Evolutionary conservation across 75 land plant species (phyloP), one percentile per base, ranked within the genome.

Genomic region (Selaginella moellendorffii): DNA sequence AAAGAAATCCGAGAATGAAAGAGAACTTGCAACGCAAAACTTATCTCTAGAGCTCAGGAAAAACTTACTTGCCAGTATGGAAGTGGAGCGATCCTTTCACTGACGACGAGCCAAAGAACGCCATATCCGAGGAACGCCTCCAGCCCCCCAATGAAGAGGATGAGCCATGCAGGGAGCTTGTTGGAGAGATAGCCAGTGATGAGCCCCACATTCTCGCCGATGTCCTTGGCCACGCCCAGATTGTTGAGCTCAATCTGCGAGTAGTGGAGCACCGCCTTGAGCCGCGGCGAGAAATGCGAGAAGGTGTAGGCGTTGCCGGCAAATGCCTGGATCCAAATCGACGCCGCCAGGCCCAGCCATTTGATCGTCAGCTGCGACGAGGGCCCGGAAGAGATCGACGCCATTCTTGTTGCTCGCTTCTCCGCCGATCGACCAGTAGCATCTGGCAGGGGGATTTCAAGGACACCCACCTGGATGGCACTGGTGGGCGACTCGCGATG

Each of bases 271-370:
- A 72, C 63, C 18, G 56, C 12, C 54, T 76, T 76, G 24, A 76
- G 63, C 0, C 54, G 17, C 0, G 76, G 56, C 1, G 78, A 72
- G 60, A 71, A 76, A 21, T 58, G 62, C 1, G 71, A 28, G 20
- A 69, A 69, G 8, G 70, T 61, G 61, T 61, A 72, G n/a, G 69
- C 67, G 26, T 76, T 71, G 17, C 78, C 78, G 9, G 78, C 76
- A 36, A 73, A 67, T 1, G 78, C 69, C 21, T 76, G 76, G 51
- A 76, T 70, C 63, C 78, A 76, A 0, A 76, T 72, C 31, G 76
- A 65, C 0, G 76, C 69, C 18, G 62, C 76, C 28, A 76, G 31
- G 19, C 78, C 78, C 62, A 67, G 19, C 78, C 78, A 76, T 54
- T 72, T 72, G 65, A 2, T 63, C 36, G 18, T 30, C 46, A 36